Conservation (phyloP, 2,329 filamentous ascomycete genomes). For the Ambrosiella beaveri region DNA sequence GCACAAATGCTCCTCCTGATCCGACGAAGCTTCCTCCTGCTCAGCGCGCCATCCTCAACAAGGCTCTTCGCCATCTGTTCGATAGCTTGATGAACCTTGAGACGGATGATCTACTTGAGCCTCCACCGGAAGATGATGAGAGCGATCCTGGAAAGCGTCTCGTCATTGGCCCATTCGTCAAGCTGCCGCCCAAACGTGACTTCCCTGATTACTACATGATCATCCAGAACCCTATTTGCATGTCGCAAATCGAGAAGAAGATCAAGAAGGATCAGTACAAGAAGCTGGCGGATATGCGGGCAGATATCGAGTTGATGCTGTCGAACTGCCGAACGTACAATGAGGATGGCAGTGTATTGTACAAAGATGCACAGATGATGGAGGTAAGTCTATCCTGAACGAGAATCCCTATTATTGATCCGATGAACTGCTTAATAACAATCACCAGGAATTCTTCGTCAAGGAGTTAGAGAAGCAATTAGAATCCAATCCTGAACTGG, state of each 20-base stretch:
- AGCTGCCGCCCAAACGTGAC: conserved; percentile 70
- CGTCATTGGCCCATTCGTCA: conserved; percentile 88
- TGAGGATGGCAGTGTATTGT: conserved; percentile 83
- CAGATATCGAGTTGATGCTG: conserved; percentile 71
- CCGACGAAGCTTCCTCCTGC: conserved; percentile 39
- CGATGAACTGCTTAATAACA: not conserved
- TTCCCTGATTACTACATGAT: conserved; percentile 93
- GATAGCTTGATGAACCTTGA: conserved; percentile 72
- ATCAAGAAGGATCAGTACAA: conserved; percentile 94
- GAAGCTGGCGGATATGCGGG: conserved; percentile 60
- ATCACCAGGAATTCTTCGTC: conserved; percentile 34
- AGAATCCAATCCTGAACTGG: conserved; percentile 35
- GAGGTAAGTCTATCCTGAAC: conserved; percentile 27
- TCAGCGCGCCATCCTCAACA: conserved; percentile 62
- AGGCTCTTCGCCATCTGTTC: conserved; percentile 58
- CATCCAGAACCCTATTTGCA: conserved; percentile 83
- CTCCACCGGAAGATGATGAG: conserved; percentile 31
- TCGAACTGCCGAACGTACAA: conserved; percentile 91
- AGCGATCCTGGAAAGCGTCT: conserved; percentile 48
- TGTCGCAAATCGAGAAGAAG: conserved; percentile 86
- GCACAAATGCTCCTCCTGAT: conserved; percentile 20
- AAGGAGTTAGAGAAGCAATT: conserved; percentile 36
- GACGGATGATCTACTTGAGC: conserved; percentile 50
- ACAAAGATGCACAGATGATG: conserved; percentile 81
- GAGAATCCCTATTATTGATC: no score